phyloP scores from a whole-genome alignment of 2,329 filamentous ascomycete species.

The Nemania serpens region DNA sequence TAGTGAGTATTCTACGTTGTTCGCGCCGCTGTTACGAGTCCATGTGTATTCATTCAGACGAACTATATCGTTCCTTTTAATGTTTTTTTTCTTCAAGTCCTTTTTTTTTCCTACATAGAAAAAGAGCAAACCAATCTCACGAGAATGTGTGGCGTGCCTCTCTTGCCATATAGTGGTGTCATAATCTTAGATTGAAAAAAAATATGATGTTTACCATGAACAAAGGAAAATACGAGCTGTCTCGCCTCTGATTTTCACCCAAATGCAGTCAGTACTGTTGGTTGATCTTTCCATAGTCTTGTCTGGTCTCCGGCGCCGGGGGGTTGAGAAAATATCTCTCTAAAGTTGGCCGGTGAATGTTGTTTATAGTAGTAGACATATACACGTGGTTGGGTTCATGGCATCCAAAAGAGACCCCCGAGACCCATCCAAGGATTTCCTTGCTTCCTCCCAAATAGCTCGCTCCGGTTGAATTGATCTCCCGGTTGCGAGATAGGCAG shows the following conservation, averaged over 20 bases:
- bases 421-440: conserved; percentile 15
- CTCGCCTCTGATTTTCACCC: conserved; percentile 22
- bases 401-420: conserved; percentile 19
- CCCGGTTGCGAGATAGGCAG: conserved; percentile 1
- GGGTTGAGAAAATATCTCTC: conserved; percentile 11
- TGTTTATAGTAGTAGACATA: conserved; percentile 32
- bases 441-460: conserved; percentile 10
- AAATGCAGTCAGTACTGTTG: conserved; percentile 13
- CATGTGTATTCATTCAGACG: too few species aligned
- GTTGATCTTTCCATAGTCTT: not conserved
- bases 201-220: conserved; percentile 29
- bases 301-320: not conserved
- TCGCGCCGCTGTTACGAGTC: too few species aligned
- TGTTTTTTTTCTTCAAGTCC: too few species aligned
- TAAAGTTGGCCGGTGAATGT: conserved; percentile 17
- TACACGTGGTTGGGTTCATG: conserved; percentile 25
- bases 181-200: not conserved
- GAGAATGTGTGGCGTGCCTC: too few species aligned
- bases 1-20: too few species aligned
- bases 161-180: too few species aligned
- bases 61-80: too few species aligned
- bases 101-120: too few species aligned
- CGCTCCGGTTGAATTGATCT: conserved; percentile 9
- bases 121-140: too few species aligned
- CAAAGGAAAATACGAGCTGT: conserved; percentile 23